Evolutionary conservation across 495 filamentous ascomycete species (phyloP), one percentile per base, ranked within the genome.

Genomic region (Friedmanniomyces endolithicus): DNA sequence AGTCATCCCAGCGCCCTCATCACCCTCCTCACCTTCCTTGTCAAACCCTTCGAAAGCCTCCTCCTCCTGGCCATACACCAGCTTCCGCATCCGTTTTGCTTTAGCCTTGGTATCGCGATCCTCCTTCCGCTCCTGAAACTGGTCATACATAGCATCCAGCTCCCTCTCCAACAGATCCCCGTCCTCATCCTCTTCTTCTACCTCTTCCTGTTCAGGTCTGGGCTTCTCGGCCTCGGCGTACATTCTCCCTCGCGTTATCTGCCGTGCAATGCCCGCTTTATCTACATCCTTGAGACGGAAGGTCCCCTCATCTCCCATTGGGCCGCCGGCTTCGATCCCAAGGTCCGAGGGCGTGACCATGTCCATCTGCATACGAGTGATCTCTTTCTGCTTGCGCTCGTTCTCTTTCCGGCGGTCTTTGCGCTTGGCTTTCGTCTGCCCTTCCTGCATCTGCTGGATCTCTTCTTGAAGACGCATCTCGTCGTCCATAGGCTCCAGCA

Each of bases 341-440:
- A 98, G 94, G 57, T 98, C 94, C 74, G 86, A 90, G 16, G 92
- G 90, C 0, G 88, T 84, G 16, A 82, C 87, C 94, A 98, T 97
- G 68, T 95, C 80, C 74, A 98, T 79, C 70, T 98, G 94, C 84
- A 97, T 81, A 45, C 92, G 84, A 27, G 90, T 74, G 52, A 95
- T 90, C 53, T 95, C 90, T 67, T 85, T 88, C 59, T 84, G 82
- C 70, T 89, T 95, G 64, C 81, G 81, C 67, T 95, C 90, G 58
- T 96, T 96, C 37, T 90, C 87, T 61, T 78, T 83, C 56, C 88
- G 74, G 55, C 84, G 74, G 62, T 89, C 85, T 55, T 85, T 81
- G 71, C 90, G 95, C 68, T 81, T 87, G 60, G 79, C 78, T 41
- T 80, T 58, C 23, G 64, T 76, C 55, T 90, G 86, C 62, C 83